Conservation (phyloP, 108 stramenopile species). For the Cylindrotheca closterium region DNA sequence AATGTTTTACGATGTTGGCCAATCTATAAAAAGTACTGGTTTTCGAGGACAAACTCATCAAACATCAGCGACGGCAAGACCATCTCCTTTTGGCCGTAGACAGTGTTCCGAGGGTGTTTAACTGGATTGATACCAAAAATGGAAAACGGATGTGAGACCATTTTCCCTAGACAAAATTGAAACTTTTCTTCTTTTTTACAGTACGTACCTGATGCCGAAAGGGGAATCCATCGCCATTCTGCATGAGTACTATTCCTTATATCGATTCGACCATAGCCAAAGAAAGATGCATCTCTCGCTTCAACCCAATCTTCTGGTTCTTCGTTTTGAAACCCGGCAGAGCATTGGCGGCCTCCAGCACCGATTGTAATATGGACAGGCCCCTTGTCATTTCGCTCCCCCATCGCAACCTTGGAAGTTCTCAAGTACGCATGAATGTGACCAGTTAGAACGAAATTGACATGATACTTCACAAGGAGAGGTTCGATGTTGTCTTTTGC, state of each 20-base stretch:
- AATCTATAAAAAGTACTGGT: constrained; percentile 15
- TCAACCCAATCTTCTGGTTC: constrained; percentile 75
- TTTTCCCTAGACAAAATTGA: not conserved
- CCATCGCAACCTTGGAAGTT: constrained; percentile 46
- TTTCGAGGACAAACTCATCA: constrained; percentile 17
- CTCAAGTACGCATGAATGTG: constrained; percentile 90
- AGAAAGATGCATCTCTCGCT: constrained; percentile 71
- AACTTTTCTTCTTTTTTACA: not conserved
- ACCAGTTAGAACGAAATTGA: constrained; percentile 84
- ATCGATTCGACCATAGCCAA: constrained; percentile 77
- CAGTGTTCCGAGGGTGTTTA: not conserved
- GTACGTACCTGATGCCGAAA: constrained; percentile 5
- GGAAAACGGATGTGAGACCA: not conserved
- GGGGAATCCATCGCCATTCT: constrained; percentile 57
- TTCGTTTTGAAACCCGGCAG: constrained; percentile 51
- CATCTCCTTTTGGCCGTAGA: not conserved
- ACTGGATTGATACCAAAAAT: not conserved
- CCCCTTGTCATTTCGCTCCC: constrained; percentile 26
- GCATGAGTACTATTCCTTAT: constrained; percentile 71
- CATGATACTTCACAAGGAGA: constrained; percentile 60
- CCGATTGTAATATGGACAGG: constrained; percentile 86
- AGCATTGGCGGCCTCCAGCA: constrained; percentile 85
- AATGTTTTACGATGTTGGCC: no score
- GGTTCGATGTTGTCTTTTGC: constrained; percentile 71
- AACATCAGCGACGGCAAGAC: not conserved